Evolutionary conservation across 768 basidiomycete species (phyloP), one percentile per base, ranked within the genome.

Genomic region (Mycena chlorophos): DNA sequence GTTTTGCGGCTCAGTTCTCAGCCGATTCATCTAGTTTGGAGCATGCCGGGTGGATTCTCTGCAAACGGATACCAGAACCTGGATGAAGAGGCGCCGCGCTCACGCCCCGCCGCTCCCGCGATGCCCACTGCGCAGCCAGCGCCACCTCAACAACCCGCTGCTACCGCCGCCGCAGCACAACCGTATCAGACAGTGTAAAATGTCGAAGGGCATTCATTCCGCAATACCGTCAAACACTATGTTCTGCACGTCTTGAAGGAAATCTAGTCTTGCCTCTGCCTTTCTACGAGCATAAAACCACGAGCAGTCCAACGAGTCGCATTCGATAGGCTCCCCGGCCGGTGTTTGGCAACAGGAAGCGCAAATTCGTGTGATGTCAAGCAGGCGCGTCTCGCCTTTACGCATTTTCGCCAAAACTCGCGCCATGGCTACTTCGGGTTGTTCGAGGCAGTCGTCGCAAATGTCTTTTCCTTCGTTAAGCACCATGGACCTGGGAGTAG

Each of bases 241-340:
- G 28, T 42, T 43, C 23, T 53, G 29, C 22, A 76, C 66, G n/a
- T 69, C 60, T 14, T 64, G 67, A 25, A 76, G 59, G 51, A 74
- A 69, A 30, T 74, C 73, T 42, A 72, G 61, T 51, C 71, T 73
- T 23, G 67, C 66, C 48, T 87, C 84, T 4, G 79, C 75, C 62
- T 83, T 86, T 57, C 79, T 82, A 30, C 91, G 76, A 27, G 86
- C 81, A 62, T 84, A 97, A 29, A 94, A 69, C 84, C 91, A 88
- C 0, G 87, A 81, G 67, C 95, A 98, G 65, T 97, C 94, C 43
- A 91, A 73, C 6, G 91, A 92, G 64, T 89, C 85, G 70, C 95
- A 98, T 29, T 79, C 69, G 43, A 86, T 80, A 0, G 79, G 77
- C 53, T 92, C 91, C 13, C 70, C 72, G 3, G 75, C 70, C 2